A percentile compares a stretch with the other conserved stretches of the same genome.
Conservation (phyloP, 176 grass and related monocot genomes). For the Triticum monococcum region DNA sequence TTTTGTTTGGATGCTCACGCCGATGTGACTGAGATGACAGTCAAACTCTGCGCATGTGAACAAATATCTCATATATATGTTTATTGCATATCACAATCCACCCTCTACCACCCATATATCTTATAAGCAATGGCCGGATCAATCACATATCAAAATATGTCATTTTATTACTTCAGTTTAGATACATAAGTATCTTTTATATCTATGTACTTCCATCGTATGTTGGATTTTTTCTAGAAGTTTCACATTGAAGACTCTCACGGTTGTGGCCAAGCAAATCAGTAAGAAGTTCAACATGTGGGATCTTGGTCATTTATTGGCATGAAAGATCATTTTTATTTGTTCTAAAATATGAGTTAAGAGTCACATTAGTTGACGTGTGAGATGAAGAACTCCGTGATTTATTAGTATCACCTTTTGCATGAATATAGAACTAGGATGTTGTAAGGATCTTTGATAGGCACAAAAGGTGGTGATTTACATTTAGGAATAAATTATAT, state of each 20-base stretch:
- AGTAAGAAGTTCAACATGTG: neutral
- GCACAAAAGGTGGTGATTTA: too few species aligned
- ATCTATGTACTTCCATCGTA: neutral
- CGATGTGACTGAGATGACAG: rapidly evolving
- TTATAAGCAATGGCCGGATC: neutral
- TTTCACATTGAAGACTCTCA: neutral
- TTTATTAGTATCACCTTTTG: too few species aligned
- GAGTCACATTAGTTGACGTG: neutral
- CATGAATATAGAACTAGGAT: too few species aligned
- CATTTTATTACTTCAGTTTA: neutral
- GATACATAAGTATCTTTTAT: neutral
- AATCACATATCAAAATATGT: neutral
- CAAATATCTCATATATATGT: neutral
- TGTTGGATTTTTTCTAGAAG: neutral
- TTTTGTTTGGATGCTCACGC: neutral
- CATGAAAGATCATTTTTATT: neutral
- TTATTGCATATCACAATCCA: neutral
- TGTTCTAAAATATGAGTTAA: neutral
- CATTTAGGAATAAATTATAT: too few species aligned
- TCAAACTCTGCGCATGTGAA: too few species aligned
- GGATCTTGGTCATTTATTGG: neutral
- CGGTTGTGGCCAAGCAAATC: neutral
- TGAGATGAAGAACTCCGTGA: too few species aligned
- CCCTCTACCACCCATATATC: neutral
- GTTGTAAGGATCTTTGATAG: too few species aligned